Conservation (phyloP, 441 rosid species). For the Viola pubescens region DNA sequence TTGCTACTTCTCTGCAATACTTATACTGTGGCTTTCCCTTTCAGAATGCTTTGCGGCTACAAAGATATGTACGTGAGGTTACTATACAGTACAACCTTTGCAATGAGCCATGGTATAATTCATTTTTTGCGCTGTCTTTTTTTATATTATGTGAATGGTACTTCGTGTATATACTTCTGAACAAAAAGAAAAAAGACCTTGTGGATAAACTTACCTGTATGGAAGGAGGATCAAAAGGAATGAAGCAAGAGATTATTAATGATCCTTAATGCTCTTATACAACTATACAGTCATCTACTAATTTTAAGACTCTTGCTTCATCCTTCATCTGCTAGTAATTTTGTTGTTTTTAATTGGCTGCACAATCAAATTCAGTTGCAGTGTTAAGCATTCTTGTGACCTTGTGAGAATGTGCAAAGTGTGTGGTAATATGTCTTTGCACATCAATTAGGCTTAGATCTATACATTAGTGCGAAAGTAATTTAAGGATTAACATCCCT, state of each 20-base stretch:
- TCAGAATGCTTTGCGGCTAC: slow-evolving; percentile 96
- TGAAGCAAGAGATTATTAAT: no score
- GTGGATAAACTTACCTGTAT: no score
- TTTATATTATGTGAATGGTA: neutral
- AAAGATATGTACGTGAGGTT: slow-evolving; percentile 95
- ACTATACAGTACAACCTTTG: slow-evolving; percentile 97
- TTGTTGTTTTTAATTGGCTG: no score
- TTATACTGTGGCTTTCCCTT: slow-evolving; percentile 17
- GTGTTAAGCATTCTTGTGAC: neutral
- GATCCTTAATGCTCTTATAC: no score
- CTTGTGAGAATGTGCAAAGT: neutral
- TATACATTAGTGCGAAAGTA: neutral
- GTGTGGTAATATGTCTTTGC: no score
- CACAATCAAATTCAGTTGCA: no score
- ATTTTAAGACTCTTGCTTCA: no score
- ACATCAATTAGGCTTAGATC: neutral
- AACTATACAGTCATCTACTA: no score
- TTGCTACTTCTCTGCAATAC: neutral
- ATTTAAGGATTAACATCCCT: neutral
- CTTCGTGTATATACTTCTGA: slow-evolving; percentile 1
- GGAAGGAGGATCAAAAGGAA: no score
- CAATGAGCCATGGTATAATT: slow-evolving; percentile 92
- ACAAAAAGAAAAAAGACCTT: no score
- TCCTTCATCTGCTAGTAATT: no score
- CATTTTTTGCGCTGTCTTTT: no score